Evolutionary conservation across 2,329 filamentous ascomycete genomes (phyloP), one percentile per base, ranked within the genome.

Genomic region (Neurospora crassa): DNA sequence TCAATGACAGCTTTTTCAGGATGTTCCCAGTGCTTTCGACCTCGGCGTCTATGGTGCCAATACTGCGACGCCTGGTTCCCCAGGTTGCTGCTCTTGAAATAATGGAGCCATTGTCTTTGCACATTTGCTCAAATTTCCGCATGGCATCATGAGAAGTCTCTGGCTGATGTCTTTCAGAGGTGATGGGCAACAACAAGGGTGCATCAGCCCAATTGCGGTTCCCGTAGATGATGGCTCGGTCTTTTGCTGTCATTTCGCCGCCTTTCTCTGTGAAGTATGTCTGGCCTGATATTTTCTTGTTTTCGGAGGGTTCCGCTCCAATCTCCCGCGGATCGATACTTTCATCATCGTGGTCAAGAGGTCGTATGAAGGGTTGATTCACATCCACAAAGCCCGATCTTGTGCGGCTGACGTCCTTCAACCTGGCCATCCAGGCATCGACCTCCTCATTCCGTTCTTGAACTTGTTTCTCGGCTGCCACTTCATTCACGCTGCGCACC

Each of bases 21-120:
- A 92, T 84, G 71, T 85, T 89, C 34, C 89, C 88, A 70, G 86
- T 86, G 10, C 83, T 84, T 63, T 90, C 81, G 20, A 85, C 89
- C 40, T 89, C 80, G 71, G 92, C 89, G 5, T 83, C 74, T 70
- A 85, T 76, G 74, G 86, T 89, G 1, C 90, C 88, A 68, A 91
- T 82, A 78, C 90, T 91, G 71, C 87, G 86, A 59, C 90, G 86
- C 7, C 88, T 85, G 1, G 91, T 93, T 18, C 91, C 91, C 84
- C 91, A 89, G 0, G 91, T 93, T 20, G 90, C 90, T 16, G 89
- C 86, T 73, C 87, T 83, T 1, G 89, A 91, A 11, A 89, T 79
- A 12, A 90, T 82, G 0, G 89, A 90, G 40, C 84, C 85, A 68
- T 83, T 88, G 73, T 89, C 87, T 24, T 82, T 82, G 70, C 81